Evolutionary conservation across 2,329 filamentous ascomycete species (phyloP).

Genomic region (Chalara sp.): DNA sequence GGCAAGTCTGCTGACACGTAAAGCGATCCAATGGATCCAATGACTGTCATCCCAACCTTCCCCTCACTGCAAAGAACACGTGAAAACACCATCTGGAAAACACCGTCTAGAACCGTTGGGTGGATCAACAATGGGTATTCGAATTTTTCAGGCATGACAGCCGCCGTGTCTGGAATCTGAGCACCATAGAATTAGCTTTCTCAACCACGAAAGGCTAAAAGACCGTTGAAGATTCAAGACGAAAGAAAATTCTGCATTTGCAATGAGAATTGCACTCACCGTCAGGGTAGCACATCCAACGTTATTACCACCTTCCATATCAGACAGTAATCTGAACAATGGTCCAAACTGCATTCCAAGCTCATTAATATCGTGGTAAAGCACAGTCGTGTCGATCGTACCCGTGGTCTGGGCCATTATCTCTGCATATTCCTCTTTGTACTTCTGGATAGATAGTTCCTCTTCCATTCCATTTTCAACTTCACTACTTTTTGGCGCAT

Average conservation of each 20-base stretch:
- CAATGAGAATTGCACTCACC: neutral
- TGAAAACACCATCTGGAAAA: conserved; percentile 21
- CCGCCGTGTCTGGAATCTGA: conserved; percentile 25
- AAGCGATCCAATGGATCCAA: neutral
- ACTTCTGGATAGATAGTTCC: neutral
- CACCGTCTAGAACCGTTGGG: conserved; percentile 48
- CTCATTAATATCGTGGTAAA: neutral
- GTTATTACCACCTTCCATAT: neutral
- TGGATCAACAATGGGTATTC: conserved; percentile 43
- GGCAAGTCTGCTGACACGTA: no score
- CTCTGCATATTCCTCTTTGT: neutral
- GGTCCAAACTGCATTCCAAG: neutral
- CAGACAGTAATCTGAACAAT: neutral
- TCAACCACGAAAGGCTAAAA: no score
- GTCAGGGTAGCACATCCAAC: neutral
- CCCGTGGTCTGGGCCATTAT: neutral
- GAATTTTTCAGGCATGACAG: conserved; percentile 28
- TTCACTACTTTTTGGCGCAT: neutral
- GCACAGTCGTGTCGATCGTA: neutral
- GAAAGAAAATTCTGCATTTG: no score
- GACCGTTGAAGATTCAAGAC: no score
- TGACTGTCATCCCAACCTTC: neutral
- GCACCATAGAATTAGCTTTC: no score
- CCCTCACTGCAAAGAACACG: conserved; percentile 11
- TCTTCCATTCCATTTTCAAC: neutral